A percentile compares a stretch with the other conserved stretches of the same genome.
phyloP scores from a whole-genome alignment of 2,329 filamentous ascomycete genomes.

The Arthrinium phaeospermum region DNA sequence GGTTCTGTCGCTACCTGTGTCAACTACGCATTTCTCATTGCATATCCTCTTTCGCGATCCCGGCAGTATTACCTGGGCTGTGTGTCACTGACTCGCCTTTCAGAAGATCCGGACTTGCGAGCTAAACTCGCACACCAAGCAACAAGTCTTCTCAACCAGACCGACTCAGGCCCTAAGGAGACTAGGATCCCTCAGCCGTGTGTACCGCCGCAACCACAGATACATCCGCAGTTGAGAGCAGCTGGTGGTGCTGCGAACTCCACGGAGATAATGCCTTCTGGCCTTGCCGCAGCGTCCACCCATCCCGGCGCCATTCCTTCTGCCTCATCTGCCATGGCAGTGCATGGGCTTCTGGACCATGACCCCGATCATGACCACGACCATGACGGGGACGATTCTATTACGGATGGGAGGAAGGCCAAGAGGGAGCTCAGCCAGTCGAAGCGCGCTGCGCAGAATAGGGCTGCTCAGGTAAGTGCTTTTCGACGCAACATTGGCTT shows the following conservation, averaged over 20 bases:
- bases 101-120: conserved; percentile 32
- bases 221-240: conserved; percentile 37
- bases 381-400: conserved; percentile 40
- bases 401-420: conserved; percentile 69
- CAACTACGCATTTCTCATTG: neutral
- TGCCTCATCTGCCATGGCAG: conserved; percentile 35
- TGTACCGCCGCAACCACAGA: conserved; percentile 33
- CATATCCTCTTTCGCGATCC: neutral
- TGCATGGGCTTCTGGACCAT: conserved; percentile 38
- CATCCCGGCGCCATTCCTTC: conserved; percentile 37
- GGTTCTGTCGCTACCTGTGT: neutral
- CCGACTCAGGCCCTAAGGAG: conserved; percentile 27
- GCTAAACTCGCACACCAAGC: conserved; percentile 31
- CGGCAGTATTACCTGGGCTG: neutral
- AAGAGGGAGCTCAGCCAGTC: conserved; percentile 94
- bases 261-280: conserved; percentile 41
- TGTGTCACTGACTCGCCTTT: neutral
- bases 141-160: conserved; percentile 29
- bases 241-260: conserved; percentile 29
- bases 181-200: conserved; percentile 26
- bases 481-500: neutral
- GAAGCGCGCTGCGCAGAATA: conserved; percentile 94
- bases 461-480: conserved; percentile 83
- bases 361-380: conserved; percentile 40
- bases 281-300: conserved; percentile 36